Conservation (phyloP, 208 protist genomes). For the Crithidia mellificae region DNA sequence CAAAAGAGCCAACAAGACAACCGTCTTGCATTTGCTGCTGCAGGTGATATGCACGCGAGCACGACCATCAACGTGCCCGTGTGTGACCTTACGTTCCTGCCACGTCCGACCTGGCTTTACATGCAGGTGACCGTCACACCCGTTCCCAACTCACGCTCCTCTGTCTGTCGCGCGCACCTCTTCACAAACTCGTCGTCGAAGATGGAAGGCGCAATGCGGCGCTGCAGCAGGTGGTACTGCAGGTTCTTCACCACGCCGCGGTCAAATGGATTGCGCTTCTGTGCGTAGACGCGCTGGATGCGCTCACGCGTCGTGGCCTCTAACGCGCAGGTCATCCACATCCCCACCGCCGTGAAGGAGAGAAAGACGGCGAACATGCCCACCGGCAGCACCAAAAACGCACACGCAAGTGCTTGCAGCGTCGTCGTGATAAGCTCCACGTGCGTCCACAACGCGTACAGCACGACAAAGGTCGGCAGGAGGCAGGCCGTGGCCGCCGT, state of each 20-base stretch:
- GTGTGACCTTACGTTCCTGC: too few species aligned
- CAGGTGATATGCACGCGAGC: too few species aligned
- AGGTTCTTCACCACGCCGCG: constrained; percentile 61
- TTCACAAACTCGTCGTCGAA: constrained; percentile 81
- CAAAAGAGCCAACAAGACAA: too few species aligned
- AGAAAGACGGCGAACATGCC: constrained; percentile 29
- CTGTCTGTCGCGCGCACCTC: constrained; percentile 40
- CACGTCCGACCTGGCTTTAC: too few species aligned
- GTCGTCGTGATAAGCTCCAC: constrained; percentile 24
- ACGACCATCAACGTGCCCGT: too few species aligned
- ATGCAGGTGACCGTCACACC: constrained; percentile 36
- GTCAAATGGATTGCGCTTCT: constrained; percentile 72
- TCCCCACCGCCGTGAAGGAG: constrained; percentile 30
- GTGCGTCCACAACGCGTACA: constrained; percentile 34
- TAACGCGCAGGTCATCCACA: constrained; percentile 38
- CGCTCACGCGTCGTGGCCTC: constrained; percentile 76
- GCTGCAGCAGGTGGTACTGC: constrained; percentile 44
- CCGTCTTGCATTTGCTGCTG: too few species aligned
- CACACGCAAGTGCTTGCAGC: constrained; percentile 14
- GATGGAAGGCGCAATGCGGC: constrained; percentile 41
- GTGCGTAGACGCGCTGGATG: constrained; percentile 63
- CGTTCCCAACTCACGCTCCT: constrained; percentile 41
- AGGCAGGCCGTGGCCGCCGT: constrained; percentile 29
- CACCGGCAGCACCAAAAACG: constrained; percentile 16
- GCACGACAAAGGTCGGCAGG: constrained; percentile 36